A percentile compares a stretch with the other conserved stretches of the same genome.
Evolutionary conservation across 179 eudicot genomes (phyloP).

Genomic region (Vitellaria paradoxa): DNA sequence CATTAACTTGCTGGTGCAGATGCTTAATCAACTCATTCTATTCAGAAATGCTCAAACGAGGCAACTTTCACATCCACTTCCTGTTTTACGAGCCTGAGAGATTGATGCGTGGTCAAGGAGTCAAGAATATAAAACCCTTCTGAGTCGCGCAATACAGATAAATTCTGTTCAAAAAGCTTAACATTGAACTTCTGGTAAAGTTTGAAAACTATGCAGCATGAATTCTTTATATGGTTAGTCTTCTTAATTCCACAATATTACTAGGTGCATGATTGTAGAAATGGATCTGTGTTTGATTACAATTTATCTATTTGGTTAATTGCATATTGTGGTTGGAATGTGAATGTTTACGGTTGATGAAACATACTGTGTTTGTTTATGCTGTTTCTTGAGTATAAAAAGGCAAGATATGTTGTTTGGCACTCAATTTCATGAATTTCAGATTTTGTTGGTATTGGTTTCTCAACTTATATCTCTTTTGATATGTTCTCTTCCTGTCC

Average conservation of each 20-base stretch:
- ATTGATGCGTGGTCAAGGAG: conserved; percentile 97
- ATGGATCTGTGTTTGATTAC: background rate
- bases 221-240: conserved; percentile 16
- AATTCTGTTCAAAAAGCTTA: conserved; percentile 37
- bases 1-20: background rate
- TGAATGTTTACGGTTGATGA: no score
- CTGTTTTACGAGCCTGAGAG: conserved; percentile 95
- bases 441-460: background rate
- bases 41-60: conserved; percentile 95
- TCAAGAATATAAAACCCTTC: conserved; percentile 61
- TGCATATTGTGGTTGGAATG: no score
- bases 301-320: background rate
- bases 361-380: no score
- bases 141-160: conserved; percentile 42
- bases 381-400: no score
- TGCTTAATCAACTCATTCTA: conserved; percentile 11
- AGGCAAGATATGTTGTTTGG: no score
- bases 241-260: background rate
- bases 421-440: background rate
- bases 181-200: background rate
- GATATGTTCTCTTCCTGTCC: conserved; percentile 1
- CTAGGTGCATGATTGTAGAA: background rate
- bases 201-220: conserved; percentile 10
- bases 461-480: background rate
- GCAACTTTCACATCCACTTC: conserved; percentile 98